Percentiles rank a stretch among this genome's conserved stretches.
Conservation (phyloP, 2,329 filamentous ascomycete genomes). For the Aspergillus pseudonomiae region DNA sequence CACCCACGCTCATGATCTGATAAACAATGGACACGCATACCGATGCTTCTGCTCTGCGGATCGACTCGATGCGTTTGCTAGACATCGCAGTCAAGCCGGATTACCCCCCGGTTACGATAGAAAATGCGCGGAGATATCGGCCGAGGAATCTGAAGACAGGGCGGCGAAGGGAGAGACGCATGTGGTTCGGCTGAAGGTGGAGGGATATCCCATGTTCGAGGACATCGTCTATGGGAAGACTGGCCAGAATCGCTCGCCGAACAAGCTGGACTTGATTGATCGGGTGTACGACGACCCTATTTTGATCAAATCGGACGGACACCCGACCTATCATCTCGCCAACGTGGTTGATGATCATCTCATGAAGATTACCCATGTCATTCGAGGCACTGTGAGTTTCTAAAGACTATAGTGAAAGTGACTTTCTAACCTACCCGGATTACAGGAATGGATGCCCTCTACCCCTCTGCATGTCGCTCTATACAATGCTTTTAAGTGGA, state of each 20-base stretch:
- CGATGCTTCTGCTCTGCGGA: constrained; percentile 86
- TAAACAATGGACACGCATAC: constrained; percentile 77
- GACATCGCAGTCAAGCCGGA: constrained; percentile 62
- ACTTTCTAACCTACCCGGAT: constrained; percentile 27
- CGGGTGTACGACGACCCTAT: constrained; percentile 78
- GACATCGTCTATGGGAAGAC: constrained; percentile 78
- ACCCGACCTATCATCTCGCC: constrained; percentile 94
- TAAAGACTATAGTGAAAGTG: constrained; percentile 42
- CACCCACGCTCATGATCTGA: constrained; percentile 68
- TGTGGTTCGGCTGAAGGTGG: constrained; percentile 74
- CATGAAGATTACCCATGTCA: constrained; percentile 95
- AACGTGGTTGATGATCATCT: constrained; percentile 95
- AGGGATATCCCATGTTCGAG: constrained; percentile 66
- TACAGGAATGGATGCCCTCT: constrained; percentile 91
- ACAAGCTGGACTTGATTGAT: constrained; percentile 49
- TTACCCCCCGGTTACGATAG: constrained; percentile 68
- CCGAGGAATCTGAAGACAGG: constrained; percentile 69
- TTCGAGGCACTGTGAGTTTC: constrained; percentile 72
- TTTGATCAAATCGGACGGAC: constrained; percentile 85
- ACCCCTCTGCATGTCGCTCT: constrained; percentile 77
- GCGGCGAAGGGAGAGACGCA: constrained; percentile 71
- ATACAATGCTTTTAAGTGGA: constrained; percentile 79
- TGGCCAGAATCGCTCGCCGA: constrained; percentile 54
- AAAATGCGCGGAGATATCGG: constrained; percentile 69
- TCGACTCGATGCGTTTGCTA: constrained; percentile 68